A percentile compares a stretch with the other conserved stretches of the same genome.
These are phyloP conservation scores for Heritiera littoralis DNA, from an alignment of 345 rosid genomes.

Conservation along the genomic window DNA sequence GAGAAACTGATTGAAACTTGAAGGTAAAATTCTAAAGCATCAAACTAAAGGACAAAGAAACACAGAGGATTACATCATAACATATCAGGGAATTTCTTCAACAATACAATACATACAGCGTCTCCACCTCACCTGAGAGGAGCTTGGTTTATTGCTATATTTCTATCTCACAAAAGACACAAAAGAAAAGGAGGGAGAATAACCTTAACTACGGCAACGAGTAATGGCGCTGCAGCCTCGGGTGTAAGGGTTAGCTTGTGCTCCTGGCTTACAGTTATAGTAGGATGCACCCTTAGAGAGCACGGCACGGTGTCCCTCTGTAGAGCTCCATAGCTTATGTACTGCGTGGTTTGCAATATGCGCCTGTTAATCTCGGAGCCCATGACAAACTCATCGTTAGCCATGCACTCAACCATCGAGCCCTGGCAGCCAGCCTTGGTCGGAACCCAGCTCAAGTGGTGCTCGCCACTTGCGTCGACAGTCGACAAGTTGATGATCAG, in stretches of 20 bases:
- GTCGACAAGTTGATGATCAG: slow-evolving; percentile 32
- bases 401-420: slow-evolving; percentile 57
- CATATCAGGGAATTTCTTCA: slow-evolving; percentile 4
- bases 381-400: slow-evolving; percentile 49
- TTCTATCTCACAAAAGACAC: slow-evolving; percentile 3
- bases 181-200: slow-evolving; percentile 8
- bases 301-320: slow-evolving; percentile 72
- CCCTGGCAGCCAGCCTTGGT: slow-evolving; percentile 45
- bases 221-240: slow-evolving; percentile 79
- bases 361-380: slow-evolving; percentile 68
- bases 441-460: slow-evolving; percentile 46
- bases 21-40: slow-evolving; percentile 5
- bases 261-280: slow-evolving; percentile 80
- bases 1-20: background rate
- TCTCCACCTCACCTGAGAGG: slow-evolving; percentile 11
- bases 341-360: slow-evolving; percentile 57
- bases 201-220: slow-evolving; percentile 60
- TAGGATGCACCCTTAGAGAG: slow-evolving; percentile 80
- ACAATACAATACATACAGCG: background rate
- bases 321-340: slow-evolving; percentile 76
- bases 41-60: background rate
- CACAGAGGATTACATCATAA: background rate
- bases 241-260: slow-evolving; percentile 71
- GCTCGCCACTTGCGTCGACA: slow-evolving; percentile 26
- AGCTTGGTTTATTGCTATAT: slow-evolving; percentile 9